Evolutionary conservation across 2,329 filamentous ascomycete genomes (phyloP).

Genomic region (Aspergillus viridinutans): DNA sequence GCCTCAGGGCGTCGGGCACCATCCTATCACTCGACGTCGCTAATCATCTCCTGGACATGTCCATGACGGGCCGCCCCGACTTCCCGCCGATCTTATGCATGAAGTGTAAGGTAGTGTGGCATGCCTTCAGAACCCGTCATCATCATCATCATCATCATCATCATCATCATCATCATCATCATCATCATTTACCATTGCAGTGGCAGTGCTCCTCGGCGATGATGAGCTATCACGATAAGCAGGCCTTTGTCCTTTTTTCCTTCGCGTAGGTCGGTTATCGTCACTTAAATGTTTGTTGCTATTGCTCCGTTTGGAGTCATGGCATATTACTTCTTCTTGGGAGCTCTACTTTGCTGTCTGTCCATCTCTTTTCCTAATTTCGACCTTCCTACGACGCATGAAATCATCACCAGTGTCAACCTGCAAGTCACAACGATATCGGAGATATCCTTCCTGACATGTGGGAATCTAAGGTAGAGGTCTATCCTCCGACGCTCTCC

Average conservation of each 20-base stretch:
- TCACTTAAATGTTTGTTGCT: background rate
- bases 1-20: slow-evolving; percentile 18
- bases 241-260: background rate
- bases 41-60: slow-evolving; percentile 22
- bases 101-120: slow-evolving; percentile 15
- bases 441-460: background rate
- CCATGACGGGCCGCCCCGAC: slow-evolving; percentile 27
- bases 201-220: background rate
- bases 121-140: slow-evolving; percentile 1
- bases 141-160: background rate
- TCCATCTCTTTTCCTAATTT: background rate
- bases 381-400: background rate
- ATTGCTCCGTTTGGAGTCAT: background rate
- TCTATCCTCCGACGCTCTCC: background rate
- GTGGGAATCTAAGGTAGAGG: background rate
- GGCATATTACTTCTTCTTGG: background rate
- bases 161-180: background rate
- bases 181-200: background rate
- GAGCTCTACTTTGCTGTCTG: background rate
- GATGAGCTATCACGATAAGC: background rate
- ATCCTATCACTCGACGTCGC: slow-evolving; percentile 12
- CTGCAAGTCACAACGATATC: background rate
- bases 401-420: background rate
- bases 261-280: background rate
- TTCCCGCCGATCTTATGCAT: slow-evolving; percentile 29